Evolutionary conservation across 2,329 filamentous ascomycete genomes (phyloP).

Genomic region (Claviceps monticola): DNA sequence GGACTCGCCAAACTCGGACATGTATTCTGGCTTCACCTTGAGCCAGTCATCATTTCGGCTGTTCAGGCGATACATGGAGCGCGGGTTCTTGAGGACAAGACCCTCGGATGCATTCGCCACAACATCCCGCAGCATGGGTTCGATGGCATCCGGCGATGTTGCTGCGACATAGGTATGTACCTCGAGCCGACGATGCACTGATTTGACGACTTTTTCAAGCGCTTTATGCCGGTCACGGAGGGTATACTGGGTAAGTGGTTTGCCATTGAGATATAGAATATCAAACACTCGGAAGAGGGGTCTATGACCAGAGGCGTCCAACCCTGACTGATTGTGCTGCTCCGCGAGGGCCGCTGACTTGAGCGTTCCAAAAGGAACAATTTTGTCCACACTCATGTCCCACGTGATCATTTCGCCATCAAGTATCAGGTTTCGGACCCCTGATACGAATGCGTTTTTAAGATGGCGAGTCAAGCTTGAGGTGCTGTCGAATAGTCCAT

Average conservation of each 20-base stretch:
- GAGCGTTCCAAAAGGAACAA: slow-evolving; percentile 80
- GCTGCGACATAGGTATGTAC: slow-evolving; percentile 61
- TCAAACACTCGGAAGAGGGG: slow-evolving; percentile 83
- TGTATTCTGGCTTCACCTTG: slow-evolving; percentile 98
- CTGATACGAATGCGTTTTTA: slow-evolving; percentile 58
- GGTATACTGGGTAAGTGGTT: slow-evolving; percentile 66
- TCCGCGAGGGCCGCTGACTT: slow-evolving; percentile 81
- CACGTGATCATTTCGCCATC: slow-evolving; percentile 99
- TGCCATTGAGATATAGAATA: slow-evolving; percentile 76
- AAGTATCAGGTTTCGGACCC: slow-evolving; percentile 75
- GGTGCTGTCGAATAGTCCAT: slow-evolving; percentile 57
- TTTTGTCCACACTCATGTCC: slow-evolving; percentile 74
- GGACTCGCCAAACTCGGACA: slow-evolving; percentile 88
- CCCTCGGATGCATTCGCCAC: slow-evolving; percentile 82
- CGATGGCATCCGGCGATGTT: slow-evolving; percentile 56
- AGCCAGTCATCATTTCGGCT: slow-evolving; percentile 93
- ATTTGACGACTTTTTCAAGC: slow-evolving; percentile 54
- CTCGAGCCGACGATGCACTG: slow-evolving; percentile 65
- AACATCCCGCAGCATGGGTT: slow-evolving; percentile 65
- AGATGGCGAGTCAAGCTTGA: slow-evolving; percentile 72
- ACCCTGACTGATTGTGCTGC: slow-evolving; percentile 48
- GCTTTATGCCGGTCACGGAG: slow-evolving; percentile 68
- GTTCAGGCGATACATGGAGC: slow-evolving; percentile 74
- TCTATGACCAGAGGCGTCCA: slow-evolving; percentile 33
- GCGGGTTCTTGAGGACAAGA: slow-evolving; percentile 84